Evolutionary conservation across 192 early-diverging fungal genomes (phyloP), one percentile per base, ranked within the genome.

Genomic region (Backusella morwellensis): DNA sequence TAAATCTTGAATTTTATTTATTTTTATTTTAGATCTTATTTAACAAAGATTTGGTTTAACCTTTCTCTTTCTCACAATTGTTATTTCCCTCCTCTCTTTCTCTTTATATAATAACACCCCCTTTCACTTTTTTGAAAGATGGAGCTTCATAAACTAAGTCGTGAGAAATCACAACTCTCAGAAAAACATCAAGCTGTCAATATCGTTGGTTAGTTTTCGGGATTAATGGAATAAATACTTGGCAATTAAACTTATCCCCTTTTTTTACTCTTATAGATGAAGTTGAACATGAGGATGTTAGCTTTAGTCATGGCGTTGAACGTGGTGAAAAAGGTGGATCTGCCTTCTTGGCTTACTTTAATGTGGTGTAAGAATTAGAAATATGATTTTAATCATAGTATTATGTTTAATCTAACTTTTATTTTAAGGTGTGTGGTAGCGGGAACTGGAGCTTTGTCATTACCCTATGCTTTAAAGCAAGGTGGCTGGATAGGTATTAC

Each of bases 361-460:
- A 88, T 71, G 81, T 92, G 12, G 84, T 89, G 8, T 32, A 32
- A 32, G 32, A 32, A 32, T 32, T 0, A 32, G 32, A 32, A 3
- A 32, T 3, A 3, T 32, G 32, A 32, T 32, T 32, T 32, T 32
- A 0, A 32, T 32, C 32, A 32, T 32, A 32, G 32, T 32, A 32
- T 3, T 32, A 32, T 32, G 32, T 32, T 32, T 32, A 32, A 32
- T 32, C 32, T 32, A 32, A 32, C 32, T 32, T 32, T 32, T 32
- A 32, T 32, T 32, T 32, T 32, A 32, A 32, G 32, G 32, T 95
- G 94, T 76, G 91, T 93, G 21, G 90, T 92, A 14, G 93, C 93
- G n/a, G 95, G 95, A 42, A 93, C 91, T 9, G 95, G 95, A n/a
- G 87, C 94, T 29, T 85, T 95, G 21, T 91, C 93, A 72, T 84